Evolutionary conservation across 176 grass and related monocot genomes (phyloP).

Genomic region (Oropetium thomaeum): DNA sequence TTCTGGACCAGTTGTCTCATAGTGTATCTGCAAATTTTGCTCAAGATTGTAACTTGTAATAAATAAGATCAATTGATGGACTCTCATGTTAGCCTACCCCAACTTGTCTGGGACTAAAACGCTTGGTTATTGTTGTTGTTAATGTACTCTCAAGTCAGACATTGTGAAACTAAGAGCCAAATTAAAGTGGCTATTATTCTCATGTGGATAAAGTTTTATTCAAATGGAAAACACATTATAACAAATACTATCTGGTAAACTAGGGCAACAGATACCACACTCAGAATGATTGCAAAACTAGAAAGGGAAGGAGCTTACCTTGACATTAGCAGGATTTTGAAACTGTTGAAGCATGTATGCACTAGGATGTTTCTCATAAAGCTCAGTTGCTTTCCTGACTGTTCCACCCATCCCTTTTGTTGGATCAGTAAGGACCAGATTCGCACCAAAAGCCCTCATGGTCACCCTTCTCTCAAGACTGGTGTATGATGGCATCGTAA

Average conservation of each 20-base stretch:
- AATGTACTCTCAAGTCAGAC: neutral
- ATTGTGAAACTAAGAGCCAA: neutral
- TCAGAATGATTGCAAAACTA: neutral
- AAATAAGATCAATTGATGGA: neutral
- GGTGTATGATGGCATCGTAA: constrained; percentile 94
- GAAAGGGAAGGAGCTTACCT: constrained; percentile 40
- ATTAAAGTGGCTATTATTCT: neutral
- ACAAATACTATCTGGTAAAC: neutral
- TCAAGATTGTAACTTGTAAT: neutral
- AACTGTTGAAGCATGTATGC: constrained; percentile 92
- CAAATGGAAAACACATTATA: neutral
- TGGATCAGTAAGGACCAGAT: constrained; percentile 76
- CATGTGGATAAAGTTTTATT: neutral
- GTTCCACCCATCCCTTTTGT: constrained; percentile 94
- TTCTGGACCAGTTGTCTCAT: constrained; percentile 86
- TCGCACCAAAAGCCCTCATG: constrained; percentile 70
- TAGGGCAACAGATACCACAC: neutral
- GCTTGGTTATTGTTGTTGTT: too few relatives aligned
- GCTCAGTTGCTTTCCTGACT: constrained; percentile 74
- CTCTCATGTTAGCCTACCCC: too few relatives aligned
- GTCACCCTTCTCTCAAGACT: constrained; percentile 90
- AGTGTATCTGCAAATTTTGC: constrained; percentile 47
- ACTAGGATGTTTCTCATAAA: constrained; percentile 70
- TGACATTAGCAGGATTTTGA: constrained; percentile 92
- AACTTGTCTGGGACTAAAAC: too few relatives aligned